Evolutionary conservation across 148 eudicot species (phyloP).

Genomic region (Drosera capensis): DNA sequence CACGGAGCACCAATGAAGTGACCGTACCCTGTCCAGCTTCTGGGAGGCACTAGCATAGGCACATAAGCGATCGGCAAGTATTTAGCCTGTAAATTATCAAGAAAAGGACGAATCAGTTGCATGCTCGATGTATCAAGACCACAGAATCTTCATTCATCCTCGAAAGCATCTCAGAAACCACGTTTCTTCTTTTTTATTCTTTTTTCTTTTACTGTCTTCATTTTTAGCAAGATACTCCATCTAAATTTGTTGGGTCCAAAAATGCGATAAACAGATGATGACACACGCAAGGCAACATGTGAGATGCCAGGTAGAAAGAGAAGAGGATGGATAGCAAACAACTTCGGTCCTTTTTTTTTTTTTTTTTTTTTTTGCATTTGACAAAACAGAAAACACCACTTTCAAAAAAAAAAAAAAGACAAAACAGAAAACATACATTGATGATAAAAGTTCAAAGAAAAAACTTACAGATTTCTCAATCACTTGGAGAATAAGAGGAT

Average conservation of each 20-base stretch:
- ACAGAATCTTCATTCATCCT: background rate
- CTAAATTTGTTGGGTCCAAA: too few species aligned
- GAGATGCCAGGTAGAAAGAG: too few species aligned
- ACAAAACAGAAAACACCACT: too few species aligned
- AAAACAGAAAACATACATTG: background rate
- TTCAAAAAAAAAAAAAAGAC: too few species aligned
- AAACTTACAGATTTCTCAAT: constrained; percentile 62
- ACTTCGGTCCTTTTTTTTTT: too few species aligned
- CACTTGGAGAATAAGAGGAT: constrained; percentile 59
- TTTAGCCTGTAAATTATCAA: constrained; percentile 36
- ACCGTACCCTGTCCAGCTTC: constrained; percentile 69
- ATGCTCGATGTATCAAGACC: too few species aligned
- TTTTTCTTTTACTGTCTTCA: background rate
- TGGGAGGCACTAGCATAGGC: constrained; percentile 91
- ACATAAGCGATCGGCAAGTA: constrained; percentile 71
- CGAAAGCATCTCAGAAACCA: background rate
- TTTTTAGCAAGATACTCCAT: too few species aligned
- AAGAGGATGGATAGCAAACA: too few species aligned
- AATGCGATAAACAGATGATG: too few species aligned
- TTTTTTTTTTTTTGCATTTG: too few species aligned
- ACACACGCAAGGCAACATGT: too few species aligned
- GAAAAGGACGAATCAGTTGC: background rate
- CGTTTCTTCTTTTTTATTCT: background rate
- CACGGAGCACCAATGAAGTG: background rate
- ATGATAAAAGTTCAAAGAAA: constrained; percentile 5